These are phyloP conservation scores for Barnettozyma pratensis DNA, from an alignment of 805 yeast species.

Conservation along the genomic window DNA sequence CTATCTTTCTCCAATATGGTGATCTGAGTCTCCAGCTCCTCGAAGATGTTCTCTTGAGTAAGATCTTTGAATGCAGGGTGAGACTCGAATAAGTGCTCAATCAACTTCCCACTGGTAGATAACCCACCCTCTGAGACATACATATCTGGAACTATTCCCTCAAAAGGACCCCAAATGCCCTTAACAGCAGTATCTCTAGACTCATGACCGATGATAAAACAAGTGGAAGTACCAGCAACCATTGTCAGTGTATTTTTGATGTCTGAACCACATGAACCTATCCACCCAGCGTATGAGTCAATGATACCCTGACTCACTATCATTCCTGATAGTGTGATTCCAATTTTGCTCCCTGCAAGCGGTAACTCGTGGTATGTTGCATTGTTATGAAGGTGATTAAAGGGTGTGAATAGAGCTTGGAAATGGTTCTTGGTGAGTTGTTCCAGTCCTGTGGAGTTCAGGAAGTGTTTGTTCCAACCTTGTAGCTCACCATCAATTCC, in stretches of 20 bases:
- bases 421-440: constrained; percentile 11
- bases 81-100: constrained; percentile 41
- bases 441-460: constrained; percentile 21
- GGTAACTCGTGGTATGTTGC: constrained; percentile 15
- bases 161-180: constrained; percentile 62
- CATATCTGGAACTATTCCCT: constrained; percentile 28
- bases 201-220: constrained; percentile 36
- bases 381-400: not conserved
- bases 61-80: constrained; percentile 30
- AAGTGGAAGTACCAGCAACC: constrained; percentile 63
- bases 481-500: constrained; percentile 55
- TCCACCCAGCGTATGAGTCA: constrained; percentile 56
- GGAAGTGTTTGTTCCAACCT: constrained; percentile 41
- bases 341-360: constrained; percentile 29
- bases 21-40: constrained; percentile 20
- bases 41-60: constrained; percentile 16
- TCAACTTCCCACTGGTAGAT: constrained; percentile 51
- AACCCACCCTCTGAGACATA: constrained; percentile 50
- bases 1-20: constrained; percentile 10
- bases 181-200: constrained; percentile 19
- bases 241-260: constrained; percentile 32
- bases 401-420: constrained; percentile 27
- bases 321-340: constrained; percentile 8
- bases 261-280: constrained; percentile 30
- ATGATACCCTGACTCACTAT: constrained; percentile 45